Evolutionary conservation across 202 grass and related monocot genomes (phyloP), one percentile per base, ranked within the genome.

Genomic region (Saccharum hybrid): DNA sequence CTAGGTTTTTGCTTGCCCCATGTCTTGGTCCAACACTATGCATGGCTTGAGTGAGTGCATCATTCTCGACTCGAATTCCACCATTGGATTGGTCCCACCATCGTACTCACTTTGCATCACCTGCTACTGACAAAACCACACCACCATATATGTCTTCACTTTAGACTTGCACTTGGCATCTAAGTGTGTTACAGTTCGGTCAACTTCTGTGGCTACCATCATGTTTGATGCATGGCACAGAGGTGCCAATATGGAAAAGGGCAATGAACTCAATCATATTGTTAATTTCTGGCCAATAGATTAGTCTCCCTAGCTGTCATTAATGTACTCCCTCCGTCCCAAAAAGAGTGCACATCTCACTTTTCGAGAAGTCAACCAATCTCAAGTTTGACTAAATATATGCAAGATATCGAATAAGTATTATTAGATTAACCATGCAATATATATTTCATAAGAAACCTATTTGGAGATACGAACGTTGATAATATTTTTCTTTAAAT

Each of bases 401-500:
- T 56, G 9, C 8, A 23, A 23, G 8, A 26, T 10, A 26, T 61
- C 3, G 9, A 61, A 19, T 61, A 61, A 11, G 21, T 2, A 61
- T 61, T 61, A 60, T 23, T 61, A 11, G 8, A 61, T 61, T 61
- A 61, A 26, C 7, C 57, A 26, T 61, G 57, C 21, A 61, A 26
- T 61, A 1, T 57, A 6, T 57, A 10, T 61, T 61, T 11, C 21
- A 26, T 61, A 4, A 61, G 8, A 60, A 23, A 60, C n/a, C n/a
- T 21, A 22, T 59, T 59, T 59, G 52, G 52, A 56, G 52, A 56
- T 56, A 56, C 0, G 5, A 56, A 59, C 2, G 8, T 21, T 59
- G 19, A 59, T 21, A 59, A 59, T 59, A 59, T 59, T 59, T 59
- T 22, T 59, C 54, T 59, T 59, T 59, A 59, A 59, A 59, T 59